A percentile compares a stretch with the other conserved stretches of the same genome.
phyloP scores from a whole-genome alignment of 2,329 filamentous ascomycete genomes.

The Hortaea werneckii region DNA sequence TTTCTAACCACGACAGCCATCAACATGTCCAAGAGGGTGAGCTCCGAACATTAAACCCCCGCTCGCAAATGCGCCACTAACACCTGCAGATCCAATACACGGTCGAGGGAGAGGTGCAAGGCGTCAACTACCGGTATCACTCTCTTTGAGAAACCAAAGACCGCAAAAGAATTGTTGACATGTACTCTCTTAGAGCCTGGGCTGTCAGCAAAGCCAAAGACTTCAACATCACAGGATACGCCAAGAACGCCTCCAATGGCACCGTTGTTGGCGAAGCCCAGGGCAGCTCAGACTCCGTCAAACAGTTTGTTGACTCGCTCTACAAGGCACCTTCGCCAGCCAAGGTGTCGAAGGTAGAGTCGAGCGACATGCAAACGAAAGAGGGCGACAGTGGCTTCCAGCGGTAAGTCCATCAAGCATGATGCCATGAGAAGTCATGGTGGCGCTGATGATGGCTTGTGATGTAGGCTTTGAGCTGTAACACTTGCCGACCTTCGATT shows the following conservation, averaged over 20 bases:
- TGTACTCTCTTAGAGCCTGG: slow-evolving; percentile 23
- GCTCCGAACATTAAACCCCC: slow-evolving; percentile 1
- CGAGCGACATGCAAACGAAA: slow-evolving; percentile 53
- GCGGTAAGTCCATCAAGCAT: slow-evolving; percentile 13
- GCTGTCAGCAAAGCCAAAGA: slow-evolving; percentile 34
- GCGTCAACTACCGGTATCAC: slow-evolving; percentile 41
- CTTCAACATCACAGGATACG: slow-evolving; percentile 37
- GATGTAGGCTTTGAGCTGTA: too few relatives aligned
- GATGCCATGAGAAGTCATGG: not conserved
- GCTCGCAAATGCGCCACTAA: not conserved
- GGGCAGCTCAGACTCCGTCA: slow-evolving; percentile 54
- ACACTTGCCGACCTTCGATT: too few relatives aligned
- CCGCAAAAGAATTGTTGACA: not conserved
- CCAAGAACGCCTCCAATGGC: slow-evolving; percentile 38
- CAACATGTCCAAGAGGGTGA: slow-evolving; percentile 22
- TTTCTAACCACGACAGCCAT: not conserved
- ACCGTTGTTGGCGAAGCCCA: slow-evolving; percentile 68
- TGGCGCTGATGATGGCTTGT: too few relatives aligned
- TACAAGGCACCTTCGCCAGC: slow-evolving; percentile 64
- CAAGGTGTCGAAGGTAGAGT: slow-evolving; percentile 63
- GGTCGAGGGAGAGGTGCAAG: slow-evolving; percentile 39
- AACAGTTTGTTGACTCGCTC: slow-evolving; percentile 63
- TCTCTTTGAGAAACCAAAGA: not conserved
- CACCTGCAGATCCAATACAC: slow-evolving; percentile 36
- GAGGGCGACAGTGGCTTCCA: slow-evolving; percentile 58